Evolutionary conservation across 139 green algal genomes (phyloP).

Genomic region (Closterium sp.): DNA sequence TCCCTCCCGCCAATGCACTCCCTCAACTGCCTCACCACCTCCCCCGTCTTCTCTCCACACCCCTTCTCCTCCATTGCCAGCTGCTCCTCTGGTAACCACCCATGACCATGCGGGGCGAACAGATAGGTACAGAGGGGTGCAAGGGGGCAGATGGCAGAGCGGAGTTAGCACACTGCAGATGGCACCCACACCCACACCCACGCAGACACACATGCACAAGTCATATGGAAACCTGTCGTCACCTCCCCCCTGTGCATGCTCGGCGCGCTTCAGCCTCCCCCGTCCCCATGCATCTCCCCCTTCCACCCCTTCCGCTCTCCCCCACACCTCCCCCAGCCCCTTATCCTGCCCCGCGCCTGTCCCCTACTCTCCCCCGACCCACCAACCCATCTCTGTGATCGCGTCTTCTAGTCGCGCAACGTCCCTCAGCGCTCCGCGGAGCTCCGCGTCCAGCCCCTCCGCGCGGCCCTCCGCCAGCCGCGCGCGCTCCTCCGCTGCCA

Average conservation of each 20-base stretch:
- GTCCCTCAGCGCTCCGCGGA: not conserved
- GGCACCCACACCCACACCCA: not conserved
- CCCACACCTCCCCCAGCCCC: no score
- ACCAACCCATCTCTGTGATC: not conserved
- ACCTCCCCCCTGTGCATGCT: no score
- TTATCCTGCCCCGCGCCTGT: no score
- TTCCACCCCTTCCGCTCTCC: no score
- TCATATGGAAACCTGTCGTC: no score
- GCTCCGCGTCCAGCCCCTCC: not conserved
- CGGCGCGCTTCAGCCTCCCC: no score
- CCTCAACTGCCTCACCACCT: not conserved
- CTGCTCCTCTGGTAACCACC: not conserved
- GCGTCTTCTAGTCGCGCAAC: not conserved
- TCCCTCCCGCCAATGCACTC: not conserved
- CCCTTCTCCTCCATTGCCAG: not conserved
- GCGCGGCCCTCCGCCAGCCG: not conserved
- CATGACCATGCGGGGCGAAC: not conserved
- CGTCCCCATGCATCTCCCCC: no score
- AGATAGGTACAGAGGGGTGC: not conserved
- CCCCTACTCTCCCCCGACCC: not conserved
- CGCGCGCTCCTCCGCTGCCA: not conserved
- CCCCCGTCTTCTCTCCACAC: not conserved
- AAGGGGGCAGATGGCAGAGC: no score
- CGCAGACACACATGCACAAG: no score
- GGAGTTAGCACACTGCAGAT: not conserved